Percentiles rank a stretch among this genome's conserved stretches.
phyloP scores from a whole-genome alignment of 192 early-diverging fungal genomes.

The Backusella parvicylindrica region DNA sequence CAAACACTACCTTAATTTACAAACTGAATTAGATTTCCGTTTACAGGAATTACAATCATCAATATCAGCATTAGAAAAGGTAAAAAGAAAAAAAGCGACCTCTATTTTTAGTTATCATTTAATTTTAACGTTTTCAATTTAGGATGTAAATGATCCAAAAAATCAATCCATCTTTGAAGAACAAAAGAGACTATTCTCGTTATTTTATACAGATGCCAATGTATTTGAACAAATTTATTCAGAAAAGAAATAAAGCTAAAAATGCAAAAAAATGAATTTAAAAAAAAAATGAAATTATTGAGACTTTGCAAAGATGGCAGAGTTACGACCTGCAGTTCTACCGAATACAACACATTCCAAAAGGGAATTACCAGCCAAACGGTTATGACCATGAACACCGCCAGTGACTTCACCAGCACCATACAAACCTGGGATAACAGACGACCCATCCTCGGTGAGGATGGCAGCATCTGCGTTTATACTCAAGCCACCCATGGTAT shows the following conservation, averaged over 20 bases:
- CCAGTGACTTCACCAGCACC: slow-evolving; percentile 82
- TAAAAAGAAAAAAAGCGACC: background rate
- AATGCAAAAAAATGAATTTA: background rate
- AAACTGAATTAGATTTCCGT: background rate
- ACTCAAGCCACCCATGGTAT: slow-evolving; percentile 26
- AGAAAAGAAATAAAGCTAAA: background rate
- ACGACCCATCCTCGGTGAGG: slow-evolving; percentile 8
- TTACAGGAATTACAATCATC: background rate
- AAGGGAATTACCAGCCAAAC: slow-evolving; percentile 75
- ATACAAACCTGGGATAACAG: slow-evolving; percentile 59
- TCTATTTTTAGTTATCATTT: background rate
- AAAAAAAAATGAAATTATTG: background rate
- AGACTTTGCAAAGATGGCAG: slow-evolving; percentile 2
- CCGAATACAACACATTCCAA: slow-evolving; percentile 84
- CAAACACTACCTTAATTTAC: background rate
- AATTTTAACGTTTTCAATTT: too few species aligned
- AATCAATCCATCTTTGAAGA: background rate
- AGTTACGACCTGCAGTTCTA: slow-evolving; percentile 62
- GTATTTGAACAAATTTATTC: background rate
- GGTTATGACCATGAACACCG: slow-evolving; percentile 82
- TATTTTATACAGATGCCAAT: slow-evolving; percentile 4
- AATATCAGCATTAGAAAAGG: background rate
- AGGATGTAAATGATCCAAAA: background rate
- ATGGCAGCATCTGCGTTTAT: slow-evolving; percentile 11
- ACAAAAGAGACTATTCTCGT: background rate